A percentile compares a stretch with the other conserved stretches of the same genome.
Conservation (phyloP, 1,284 basidiomycete species). For the Tilletiopsis washingtonensis region DNA sequence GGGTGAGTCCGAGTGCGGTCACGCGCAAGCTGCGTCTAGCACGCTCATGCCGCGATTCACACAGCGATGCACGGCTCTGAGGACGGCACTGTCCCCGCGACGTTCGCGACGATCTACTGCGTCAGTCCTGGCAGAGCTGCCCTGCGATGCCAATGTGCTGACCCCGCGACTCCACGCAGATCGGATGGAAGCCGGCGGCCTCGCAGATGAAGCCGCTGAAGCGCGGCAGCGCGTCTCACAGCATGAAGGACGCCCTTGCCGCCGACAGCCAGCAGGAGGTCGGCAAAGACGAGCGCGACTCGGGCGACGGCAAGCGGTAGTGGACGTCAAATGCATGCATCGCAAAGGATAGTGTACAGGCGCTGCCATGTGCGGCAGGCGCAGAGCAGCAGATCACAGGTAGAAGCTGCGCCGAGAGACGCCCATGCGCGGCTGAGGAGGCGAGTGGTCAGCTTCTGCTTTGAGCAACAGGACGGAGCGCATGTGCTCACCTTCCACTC, state of each 20-base stretch:
- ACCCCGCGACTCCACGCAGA: constrained; percentile 55
- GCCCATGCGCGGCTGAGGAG: constrained; percentile 14
- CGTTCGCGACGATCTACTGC: constrained; percentile 92
- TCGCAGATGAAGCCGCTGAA: constrained; percentile 75
- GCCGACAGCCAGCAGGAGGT: neutral
- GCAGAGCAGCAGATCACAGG: too few species aligned
- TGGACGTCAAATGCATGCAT: too few species aligned
- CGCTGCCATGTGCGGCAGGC: too few species aligned
- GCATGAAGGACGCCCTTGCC: constrained; percentile 60
- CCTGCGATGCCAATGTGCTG: constrained; percentile 17
- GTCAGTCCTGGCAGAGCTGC: constrained; percentile 49
- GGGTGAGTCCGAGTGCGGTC: constrained; percentile 53
- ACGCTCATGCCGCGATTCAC: neutral
- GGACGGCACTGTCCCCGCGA: constrained; percentile 66
- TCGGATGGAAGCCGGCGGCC: constrained; percentile 93
- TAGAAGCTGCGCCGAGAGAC: constrained; percentile 16
- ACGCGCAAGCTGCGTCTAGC: neutral
- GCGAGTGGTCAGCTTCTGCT: neutral
- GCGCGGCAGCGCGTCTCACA: constrained; percentile 72
- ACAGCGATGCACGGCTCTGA: constrained; percentile 56
- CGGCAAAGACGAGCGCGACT: too few species aligned
- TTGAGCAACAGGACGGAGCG: too few species aligned
- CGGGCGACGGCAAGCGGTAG: too few species aligned
- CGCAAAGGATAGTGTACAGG: too few species aligned
- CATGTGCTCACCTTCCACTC: constrained; percentile 29